Evolutionary conservation across 352 stramenopile genomes (phyloP).

Genomic region (Globisporangium yorkense): DNA sequence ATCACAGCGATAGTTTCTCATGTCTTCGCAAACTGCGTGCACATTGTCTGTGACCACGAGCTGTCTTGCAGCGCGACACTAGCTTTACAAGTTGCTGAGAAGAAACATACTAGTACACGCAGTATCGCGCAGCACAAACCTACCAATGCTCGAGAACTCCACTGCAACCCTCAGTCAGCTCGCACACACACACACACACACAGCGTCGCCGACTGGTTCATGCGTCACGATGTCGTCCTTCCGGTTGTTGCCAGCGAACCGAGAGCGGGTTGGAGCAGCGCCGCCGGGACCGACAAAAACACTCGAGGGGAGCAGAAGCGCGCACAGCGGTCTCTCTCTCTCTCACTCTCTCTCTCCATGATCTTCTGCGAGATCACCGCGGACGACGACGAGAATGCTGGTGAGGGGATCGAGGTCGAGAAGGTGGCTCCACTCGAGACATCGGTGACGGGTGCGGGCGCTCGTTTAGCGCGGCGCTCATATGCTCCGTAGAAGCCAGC

Average conservation of each 20-base stretch:
- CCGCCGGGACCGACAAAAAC: not conserved
- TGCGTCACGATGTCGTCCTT: conserved; percentile 58
- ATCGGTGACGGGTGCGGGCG: conserved; percentile 9
- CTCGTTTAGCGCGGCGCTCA: not conserved
- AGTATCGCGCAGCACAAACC: not conserved
- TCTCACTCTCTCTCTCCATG: conserved; percentile 40
- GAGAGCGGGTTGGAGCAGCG: conserved; percentile 26
- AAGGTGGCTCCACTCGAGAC: not conserved
- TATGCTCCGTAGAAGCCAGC: not conserved
- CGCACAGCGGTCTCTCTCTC: conserved; percentile 22
- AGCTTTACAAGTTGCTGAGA: conserved; percentile 74
- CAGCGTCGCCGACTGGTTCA: conserved; percentile 68
- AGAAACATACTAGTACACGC: not conserved
- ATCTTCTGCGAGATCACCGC: conserved; percentile 70
- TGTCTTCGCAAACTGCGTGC: too few relatives aligned
- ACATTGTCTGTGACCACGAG: conserved; percentile 13
- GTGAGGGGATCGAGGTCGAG: conserved; percentile 7
- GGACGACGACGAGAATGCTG: conserved; percentile 22
- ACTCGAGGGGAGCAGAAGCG: conserved; percentile 7
- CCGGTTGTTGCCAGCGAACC: conserved; percentile 67
- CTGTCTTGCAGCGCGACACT: conserved; percentile 77
- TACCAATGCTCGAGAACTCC: not conserved
- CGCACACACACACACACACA: conserved; percentile 21
- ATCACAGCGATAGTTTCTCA: too few relatives aligned
- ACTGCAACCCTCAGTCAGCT: not conserved